Evolutionary conservation across 2,329 filamentous ascomycete species (phyloP), one percentile per base, ranked within the genome.

Genomic region (Scedosporium boydii): DNA sequence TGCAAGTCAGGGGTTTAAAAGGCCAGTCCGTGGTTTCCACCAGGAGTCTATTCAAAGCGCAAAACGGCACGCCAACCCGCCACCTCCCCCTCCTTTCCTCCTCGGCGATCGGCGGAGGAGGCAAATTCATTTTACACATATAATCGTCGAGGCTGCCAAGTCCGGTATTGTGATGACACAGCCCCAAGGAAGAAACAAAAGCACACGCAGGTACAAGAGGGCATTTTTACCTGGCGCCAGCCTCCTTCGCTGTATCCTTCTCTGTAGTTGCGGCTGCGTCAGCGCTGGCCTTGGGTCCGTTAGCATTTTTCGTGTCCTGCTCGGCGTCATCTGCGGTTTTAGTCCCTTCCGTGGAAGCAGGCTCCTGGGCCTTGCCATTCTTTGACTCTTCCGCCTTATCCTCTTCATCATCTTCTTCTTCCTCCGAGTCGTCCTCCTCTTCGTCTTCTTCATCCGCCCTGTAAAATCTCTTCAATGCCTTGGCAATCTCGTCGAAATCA

Each of bases 401-500:
- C 21, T 51, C 58, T 14, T 60, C 58, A 1, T 58, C 42, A 14
- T 64, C 64, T 10, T 65, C 63, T 3, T 63, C 62, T 2, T 62
- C 62, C n/a, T 64, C 60, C 27, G 44, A 42, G 12, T 63, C 62
- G 14, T 29, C 61, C 16, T 61, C 58, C 51, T 63, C 61, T 3
- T 63, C 63, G 6, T 60, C 63, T 9, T 63, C 53, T 10, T 58
- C 51, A 41, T 56, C 44, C 14, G 46, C 44, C 18, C 48, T 57
- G 67, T 74, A 96, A 74, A 91, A 96, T 67, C 81, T 77, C 72
- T 79, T 83, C 70, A 99, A 82, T 64, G 85, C 80, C 66, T 77
- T 80, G 75, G 93, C 87, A 59, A 89, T 89, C 61, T 90, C 87
- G 57, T 79, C 73, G 74, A 92, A 96, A 70, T 96, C 92, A 64